Conservation (phyloP, 441 rosid genomes). For the Pelargonium citronellum region DNA sequence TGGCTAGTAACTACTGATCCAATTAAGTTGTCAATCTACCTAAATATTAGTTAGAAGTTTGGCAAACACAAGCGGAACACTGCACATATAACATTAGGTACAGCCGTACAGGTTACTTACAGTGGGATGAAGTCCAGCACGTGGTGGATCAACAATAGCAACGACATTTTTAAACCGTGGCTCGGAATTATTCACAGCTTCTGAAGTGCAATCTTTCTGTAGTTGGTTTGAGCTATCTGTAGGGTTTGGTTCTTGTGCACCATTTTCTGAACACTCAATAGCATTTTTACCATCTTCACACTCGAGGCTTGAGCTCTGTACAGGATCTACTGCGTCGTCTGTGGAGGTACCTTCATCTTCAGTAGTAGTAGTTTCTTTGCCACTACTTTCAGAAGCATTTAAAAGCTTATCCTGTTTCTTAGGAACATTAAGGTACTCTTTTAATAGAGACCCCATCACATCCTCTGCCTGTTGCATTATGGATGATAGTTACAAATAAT, state of each 20-base stretch:
- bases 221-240: constrained; percentile 21
- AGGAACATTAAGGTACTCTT: constrained; percentile 47
- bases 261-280: constrained; percentile 26
- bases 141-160: constrained; percentile 98
- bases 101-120: constrained; percentile 34
- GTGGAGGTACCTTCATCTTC: constrained; percentile 10
- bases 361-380: constrained; percentile 22
- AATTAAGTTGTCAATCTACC: not conserved
- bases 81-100: not conserved
- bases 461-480: constrained; percentile 65
- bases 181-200: constrained; percentile 29
- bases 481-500: not conserved
- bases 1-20: not conserved
- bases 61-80: not conserved
- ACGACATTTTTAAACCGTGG: constrained; percentile 65
- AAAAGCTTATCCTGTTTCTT: constrained; percentile 34
- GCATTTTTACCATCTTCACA: constrained; percentile 27
- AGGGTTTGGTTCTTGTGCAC: constrained; percentile 27
- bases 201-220: constrained; percentile 32
- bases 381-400: constrained; percentile 28
- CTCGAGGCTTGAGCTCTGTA: constrained; percentile 16
- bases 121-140: constrained; percentile 81
- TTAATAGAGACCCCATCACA: constrained; percentile 77
- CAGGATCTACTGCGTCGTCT: not conserved
- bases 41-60: not conserved